A percentile compares a stretch with the other conserved stretches of the same genome.
Evolutionary conservation across 2,329 filamentous ascomycete genomes (phyloP).

Genomic region (Cadophora sp.): DNA sequence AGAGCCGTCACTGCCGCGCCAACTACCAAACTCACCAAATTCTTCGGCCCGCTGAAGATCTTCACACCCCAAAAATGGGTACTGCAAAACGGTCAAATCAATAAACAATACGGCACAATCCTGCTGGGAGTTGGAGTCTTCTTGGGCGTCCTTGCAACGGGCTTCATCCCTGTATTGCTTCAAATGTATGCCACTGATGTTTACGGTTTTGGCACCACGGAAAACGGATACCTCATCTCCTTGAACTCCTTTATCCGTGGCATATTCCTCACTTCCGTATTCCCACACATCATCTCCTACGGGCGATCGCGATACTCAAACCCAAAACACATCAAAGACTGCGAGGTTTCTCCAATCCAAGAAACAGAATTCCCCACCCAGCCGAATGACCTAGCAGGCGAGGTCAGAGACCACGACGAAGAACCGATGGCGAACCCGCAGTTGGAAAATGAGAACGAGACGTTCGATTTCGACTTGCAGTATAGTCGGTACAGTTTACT

Average conservation of each 20-base stretch:
- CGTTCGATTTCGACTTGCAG: conserved; percentile 68
- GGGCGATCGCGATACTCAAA: conserved; percentile 47
- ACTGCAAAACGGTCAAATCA: conserved; percentile 55
- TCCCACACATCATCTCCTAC: conserved; percentile 50
- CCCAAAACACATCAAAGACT: conserved; percentile 13
- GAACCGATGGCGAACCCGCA: conserved; percentile 24
- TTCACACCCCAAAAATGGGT: conserved; percentile 64
- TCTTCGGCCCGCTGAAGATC: conserved; percentile 69
- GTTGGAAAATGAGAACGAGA: conserved; percentile 33
- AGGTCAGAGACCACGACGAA: conserved; percentile 27
- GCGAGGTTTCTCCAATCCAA: not conserved
- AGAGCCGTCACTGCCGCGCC: conserved; percentile 45
- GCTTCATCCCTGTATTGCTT: conserved; percentile 67
- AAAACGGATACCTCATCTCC: conserved; percentile 54
- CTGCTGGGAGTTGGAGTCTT: conserved; percentile 72
- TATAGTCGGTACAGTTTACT: conserved; percentile 72
- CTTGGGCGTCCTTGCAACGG: conserved; percentile 71
- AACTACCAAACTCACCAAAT: conserved; percentile 53
- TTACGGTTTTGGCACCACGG: conserved; percentile 51
- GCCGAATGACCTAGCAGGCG: conserved; percentile 36
- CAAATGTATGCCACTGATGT: conserved; percentile 55
- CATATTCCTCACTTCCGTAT: conserved; percentile 51
- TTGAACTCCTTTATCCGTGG: conserved; percentile 52
- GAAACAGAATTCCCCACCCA: conserved; percentile 32
- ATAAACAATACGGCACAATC: conserved; percentile 65